Evolutionary conservation across 1,284 basidiomycete genomes (phyloP).

Genomic region (Rhodotorula sp.): DNA sequence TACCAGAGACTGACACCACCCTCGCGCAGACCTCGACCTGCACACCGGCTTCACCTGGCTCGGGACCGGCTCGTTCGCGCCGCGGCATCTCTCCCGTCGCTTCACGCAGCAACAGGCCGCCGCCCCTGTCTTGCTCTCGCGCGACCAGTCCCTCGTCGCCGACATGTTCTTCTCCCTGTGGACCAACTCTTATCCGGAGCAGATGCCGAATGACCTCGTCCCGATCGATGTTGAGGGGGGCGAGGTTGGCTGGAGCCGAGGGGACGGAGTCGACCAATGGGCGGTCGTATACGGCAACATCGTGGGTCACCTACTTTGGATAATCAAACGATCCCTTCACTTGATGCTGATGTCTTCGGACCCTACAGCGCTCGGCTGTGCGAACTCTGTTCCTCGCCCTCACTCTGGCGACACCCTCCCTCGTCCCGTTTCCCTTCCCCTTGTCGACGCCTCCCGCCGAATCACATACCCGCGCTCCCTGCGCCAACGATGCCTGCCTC

Average conservation of each 20-base stretch:
- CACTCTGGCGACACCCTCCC: constrained; percentile 22
- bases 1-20: background rate
- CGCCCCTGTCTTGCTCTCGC: constrained; percentile 17
- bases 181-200: constrained; percentile 41
- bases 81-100: constrained; percentile 23
- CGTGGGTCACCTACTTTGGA: background rate
- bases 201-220: constrained; percentile 31
- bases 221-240: constrained; percentile 38
- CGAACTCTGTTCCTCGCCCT: constrained; percentile 33
- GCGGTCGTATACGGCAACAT: constrained; percentile 25
- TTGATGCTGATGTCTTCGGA: too few relatives aligned
- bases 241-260: constrained; percentile 29
- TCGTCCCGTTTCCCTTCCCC: constrained; percentile 39
- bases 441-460: constrained; percentile 30
- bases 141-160: constrained; percentile 25
- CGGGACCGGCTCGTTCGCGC: constrained; percentile 34
- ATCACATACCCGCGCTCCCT: constrained; percentile 34
- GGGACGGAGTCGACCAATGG: constrained; percentile 27
- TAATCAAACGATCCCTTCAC: background rate
- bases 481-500: constrained; percentile 39
- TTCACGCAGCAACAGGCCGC: constrained; percentile 35
- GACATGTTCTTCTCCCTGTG: constrained; percentile 41
- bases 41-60: constrained; percentile 40
- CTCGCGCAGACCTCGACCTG: constrained; percentile 26
- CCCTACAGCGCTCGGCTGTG: constrained; percentile 29